Percentiles rank a stretch among this genome's conserved stretches.
Evolutionary conservation across 371 early-diverging fungal species (phyloP).

Genomic region (Rhizopus arrhizus): DNA sequence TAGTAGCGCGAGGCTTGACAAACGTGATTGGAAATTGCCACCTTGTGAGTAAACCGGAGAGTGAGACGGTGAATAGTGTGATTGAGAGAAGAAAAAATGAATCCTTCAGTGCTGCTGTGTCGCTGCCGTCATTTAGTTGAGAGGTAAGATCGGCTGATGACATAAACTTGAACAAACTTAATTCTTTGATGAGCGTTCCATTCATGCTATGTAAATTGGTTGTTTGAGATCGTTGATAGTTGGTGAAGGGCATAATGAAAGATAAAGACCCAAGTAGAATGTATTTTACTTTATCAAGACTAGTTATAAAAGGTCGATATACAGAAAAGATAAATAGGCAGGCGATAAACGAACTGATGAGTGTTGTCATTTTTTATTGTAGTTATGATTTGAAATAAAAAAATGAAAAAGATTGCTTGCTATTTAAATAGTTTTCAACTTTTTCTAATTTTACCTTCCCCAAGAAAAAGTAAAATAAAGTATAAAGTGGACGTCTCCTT

Average conservation of each 20-base stretch:
- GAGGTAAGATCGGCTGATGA: constrained; percentile 19
- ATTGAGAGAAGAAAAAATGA: constrained; percentile 44
- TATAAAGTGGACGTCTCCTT: too few relatives aligned
- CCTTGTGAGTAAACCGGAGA: constrained; percentile 32
- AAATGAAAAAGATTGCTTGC: background rate
- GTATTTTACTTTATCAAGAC: constrained; percentile 42
- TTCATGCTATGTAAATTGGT: constrained; percentile 16
- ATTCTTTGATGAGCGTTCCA: constrained; percentile 5
- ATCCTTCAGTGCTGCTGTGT: constrained; percentile 12
- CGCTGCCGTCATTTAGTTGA: constrained; percentile 4
- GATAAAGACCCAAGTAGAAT: constrained; percentile 35
- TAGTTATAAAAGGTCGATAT: constrained; percentile 46
- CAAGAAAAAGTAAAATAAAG: background rate
- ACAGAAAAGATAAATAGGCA: constrained; percentile 33
- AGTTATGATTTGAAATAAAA: background rate
- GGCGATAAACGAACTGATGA: constrained; percentile 40
- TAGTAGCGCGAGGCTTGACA: constrained; percentile 24
- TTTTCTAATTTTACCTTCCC: too few relatives aligned
- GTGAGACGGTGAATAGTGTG: constrained; percentile 34
- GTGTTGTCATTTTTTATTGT: constrained; percentile 22
- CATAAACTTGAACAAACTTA: background rate
- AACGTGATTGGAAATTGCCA: constrained; percentile 43
- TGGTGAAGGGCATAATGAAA: constrained; percentile 37
- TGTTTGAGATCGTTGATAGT: constrained; percentile 35
- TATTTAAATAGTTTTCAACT: background rate